Evolutionary conservation across 2,329 filamentous ascomycete genomes (phyloP).

Genomic region (Ceratocystis alfenasii): DNA sequence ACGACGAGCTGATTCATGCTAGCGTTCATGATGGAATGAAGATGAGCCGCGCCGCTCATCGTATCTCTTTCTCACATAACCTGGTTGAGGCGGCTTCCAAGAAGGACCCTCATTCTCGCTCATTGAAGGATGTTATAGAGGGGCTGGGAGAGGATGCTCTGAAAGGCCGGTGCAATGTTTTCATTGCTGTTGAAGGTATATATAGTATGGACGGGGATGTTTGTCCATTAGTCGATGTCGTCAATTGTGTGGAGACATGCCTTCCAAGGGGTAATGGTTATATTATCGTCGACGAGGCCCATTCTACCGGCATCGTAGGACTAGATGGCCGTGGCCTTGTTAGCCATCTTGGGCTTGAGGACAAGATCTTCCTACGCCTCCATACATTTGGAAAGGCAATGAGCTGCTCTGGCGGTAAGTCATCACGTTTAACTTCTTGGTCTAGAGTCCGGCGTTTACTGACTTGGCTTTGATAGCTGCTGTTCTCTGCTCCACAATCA

Average conservation of each 20-base stretch:
- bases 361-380: constrained; percentile 44
- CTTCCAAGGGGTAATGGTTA: constrained; percentile 48
- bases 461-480: constrained; percentile 31
- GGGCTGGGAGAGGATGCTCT: constrained; percentile 28
- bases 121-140: constrained; percentile 24
- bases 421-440: not conserved
- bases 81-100: constrained; percentile 28
- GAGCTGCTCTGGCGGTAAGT: constrained; percentile 56
- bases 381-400: constrained; percentile 58
- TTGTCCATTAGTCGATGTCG: constrained; percentile 49
- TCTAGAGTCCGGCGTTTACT: not conserved
- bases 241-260: constrained; percentile 42
- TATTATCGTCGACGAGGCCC: constrained; percentile 57
- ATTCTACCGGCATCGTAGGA: constrained; percentile 51
- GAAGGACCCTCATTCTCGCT: not conserved
- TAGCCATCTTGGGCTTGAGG: constrained; percentile 43
- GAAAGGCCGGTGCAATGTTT: constrained; percentile 41
- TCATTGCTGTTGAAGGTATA: constrained; percentile 57
- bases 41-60: constrained; percentile 42
- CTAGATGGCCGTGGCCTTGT: constrained; percentile 46
- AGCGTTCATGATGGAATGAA: constrained; percentile 69
- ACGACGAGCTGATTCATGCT: constrained; percentile 66
- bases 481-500: constrained; percentile 48
- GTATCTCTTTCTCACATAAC: constrained; percentile 47
- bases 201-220: constrained; percentile 81